A percentile compares a stretch with the other conserved stretches of the same genome.
Evolutionary conservation across 2,329 filamentous ascomycete species (phyloP).

Genomic region (Colletotrichum spinosum): DNA sequence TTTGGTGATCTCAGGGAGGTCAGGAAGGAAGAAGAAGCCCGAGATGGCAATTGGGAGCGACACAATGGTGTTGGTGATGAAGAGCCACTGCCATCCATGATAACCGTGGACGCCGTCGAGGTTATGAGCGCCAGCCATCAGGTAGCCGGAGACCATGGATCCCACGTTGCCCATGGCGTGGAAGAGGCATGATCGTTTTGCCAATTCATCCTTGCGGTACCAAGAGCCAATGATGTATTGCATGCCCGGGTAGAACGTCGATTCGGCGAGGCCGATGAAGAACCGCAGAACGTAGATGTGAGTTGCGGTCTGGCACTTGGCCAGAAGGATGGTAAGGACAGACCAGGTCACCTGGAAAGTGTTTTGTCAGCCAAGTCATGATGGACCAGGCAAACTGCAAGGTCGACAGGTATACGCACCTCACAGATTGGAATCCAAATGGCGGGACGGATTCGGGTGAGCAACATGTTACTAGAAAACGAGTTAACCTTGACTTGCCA

Average conservation of each 20-base stretch:
- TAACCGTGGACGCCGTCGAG: slow-evolving; percentile 61
- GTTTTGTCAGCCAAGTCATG: slow-evolving; percentile 39
- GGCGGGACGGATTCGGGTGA: slow-evolving; percentile 46
- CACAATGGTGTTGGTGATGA: slow-evolving; percentile 68
- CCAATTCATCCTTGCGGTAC: slow-evolving; percentile 57
- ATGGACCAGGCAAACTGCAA: slow-evolving; percentile 33
- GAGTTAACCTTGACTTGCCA: slow-evolving; percentile 34
- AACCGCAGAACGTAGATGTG: slow-evolving; percentile 57
- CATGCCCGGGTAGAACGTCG: slow-evolving; percentile 53
- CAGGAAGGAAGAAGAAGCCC: slow-evolving; percentile 62
- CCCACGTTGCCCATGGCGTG: slow-evolving; percentile 63
- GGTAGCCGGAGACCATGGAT: slow-evolving; percentile 68
- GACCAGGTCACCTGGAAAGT: slow-evolving; percentile 32
- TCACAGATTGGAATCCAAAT: slow-evolving; percentile 46
- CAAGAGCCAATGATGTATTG: slow-evolving; percentile 58
- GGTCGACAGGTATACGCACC: slow-evolving; percentile 37
- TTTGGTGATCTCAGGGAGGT: slow-evolving; percentile 54
- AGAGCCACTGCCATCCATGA: slow-evolving; percentile 67
- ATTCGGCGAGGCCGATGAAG: slow-evolving; percentile 56
- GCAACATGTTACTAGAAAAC: slow-evolving; percentile 45
- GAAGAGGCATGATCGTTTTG: slow-evolving; percentile 62
- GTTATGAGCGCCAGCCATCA: slow-evolving; percentile 66
- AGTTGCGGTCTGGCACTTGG: slow-evolving; percentile 11
- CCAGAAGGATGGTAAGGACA: slow-evolving; percentile 15
- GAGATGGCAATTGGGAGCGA: slow-evolving; percentile 64